phyloP scores from a whole-genome alignment of 306 rosid species.

The Dryas alaskensis region DNA sequence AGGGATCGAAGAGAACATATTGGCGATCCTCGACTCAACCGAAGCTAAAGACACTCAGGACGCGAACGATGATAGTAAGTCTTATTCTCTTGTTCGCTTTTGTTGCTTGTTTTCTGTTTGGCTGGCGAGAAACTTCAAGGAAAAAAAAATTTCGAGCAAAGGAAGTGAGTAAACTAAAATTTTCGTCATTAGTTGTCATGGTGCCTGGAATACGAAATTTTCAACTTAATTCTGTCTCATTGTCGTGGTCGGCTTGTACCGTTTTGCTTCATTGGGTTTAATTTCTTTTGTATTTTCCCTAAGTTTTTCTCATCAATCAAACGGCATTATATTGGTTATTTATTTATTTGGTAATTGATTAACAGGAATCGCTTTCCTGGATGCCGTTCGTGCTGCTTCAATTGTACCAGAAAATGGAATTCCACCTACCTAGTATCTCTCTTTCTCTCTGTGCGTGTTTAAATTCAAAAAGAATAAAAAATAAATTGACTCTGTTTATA shows the following conservation, averaged over 20 bases:
- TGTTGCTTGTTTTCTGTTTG: conserved; percentile 7
- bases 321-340: not conserved
- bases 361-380: conserved; percentile 68
- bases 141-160: not conserved
- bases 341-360: conserved; percentile 10
- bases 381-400: conserved; percentile 72
- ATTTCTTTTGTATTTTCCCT: not conserved
- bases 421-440: conserved; percentile 50
- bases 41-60: conserved; percentile 60
- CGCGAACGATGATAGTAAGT: conserved; percentile 64
- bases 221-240: not conserved
- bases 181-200: not conserved
- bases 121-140: not conserved
- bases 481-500: not conserved
- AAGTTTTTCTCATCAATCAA: not conserved
- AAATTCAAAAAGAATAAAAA: not conserved
- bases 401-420: conserved; percentile 47
- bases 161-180: not conserved
- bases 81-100: not conserved
- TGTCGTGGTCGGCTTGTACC: not conserved
- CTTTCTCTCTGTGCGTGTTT: not conserved
- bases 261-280: not conserved
- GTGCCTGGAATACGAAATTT: not conserved
- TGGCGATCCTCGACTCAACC: conserved; percentile 65
- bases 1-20: conserved; percentile 58